Evolutionary conservation across 352 stramenopile genomes (phyloP).

Genomic region (Phytophthora fragariae): DNA sequence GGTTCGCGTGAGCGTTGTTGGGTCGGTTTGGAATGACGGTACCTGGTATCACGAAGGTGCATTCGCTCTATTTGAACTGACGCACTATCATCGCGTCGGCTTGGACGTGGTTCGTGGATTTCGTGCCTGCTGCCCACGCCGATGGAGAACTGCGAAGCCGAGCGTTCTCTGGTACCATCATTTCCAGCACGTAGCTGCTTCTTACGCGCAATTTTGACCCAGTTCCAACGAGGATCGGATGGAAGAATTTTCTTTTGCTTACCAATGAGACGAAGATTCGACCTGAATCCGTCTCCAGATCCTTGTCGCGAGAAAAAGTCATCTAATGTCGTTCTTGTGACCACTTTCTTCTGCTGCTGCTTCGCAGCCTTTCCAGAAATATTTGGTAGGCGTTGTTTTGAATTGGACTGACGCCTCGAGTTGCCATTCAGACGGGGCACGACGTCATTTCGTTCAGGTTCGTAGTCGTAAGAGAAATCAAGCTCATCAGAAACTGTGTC

Average conservation of each 20-base stretch:
- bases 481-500: constrained; percentile 9
- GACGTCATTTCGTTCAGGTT: not conserved
- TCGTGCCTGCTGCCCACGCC: constrained; percentile 5
- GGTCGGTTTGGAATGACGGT: constrained; percentile 21
- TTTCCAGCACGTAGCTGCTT: constrained; percentile 34
- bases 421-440: constrained; percentile 3
- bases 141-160: constrained; percentile 2
- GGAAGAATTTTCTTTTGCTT: constrained; percentile 40
- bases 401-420: not conserved
- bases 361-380: not conserved
- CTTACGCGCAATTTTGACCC: constrained; percentile 48
- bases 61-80: constrained; percentile 60
- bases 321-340: constrained; percentile 43
- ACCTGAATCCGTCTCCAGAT: constrained; percentile 19
- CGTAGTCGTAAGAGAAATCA: constrained; percentile 33
- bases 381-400: not conserved
- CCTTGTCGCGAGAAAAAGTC: constrained; percentile 39
- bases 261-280: constrained; percentile 51
- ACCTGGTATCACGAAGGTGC: constrained; percentile 59
- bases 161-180: constrained; percentile 3
- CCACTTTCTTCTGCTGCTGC: constrained; percentile 8
- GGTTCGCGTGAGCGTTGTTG: constrained; percentile 22
- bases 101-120: constrained; percentile 15
- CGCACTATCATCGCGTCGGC: constrained; percentile 31
- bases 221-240: constrained; percentile 60